Evolutionary conservation across 1,139 yeast genomes (phyloP).

Genomic region (Suhomyces ambrosiae): DNA sequence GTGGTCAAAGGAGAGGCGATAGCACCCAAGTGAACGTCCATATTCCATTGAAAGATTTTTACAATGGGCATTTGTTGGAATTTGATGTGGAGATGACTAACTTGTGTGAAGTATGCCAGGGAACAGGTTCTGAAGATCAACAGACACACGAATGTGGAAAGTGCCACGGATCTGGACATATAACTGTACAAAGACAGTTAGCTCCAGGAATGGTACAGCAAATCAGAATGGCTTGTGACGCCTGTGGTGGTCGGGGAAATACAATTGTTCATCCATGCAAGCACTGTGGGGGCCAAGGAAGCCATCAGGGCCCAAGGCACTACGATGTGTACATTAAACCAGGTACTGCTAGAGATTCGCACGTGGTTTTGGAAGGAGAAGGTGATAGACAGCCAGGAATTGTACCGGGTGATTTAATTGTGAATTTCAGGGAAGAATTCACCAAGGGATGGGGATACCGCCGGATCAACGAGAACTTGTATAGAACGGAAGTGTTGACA

Average conservation of each 20-base stretch:
- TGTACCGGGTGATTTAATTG: constrained; percentile 75
- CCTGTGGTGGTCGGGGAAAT: constrained; percentile 78
- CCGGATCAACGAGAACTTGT: constrained; percentile 71
- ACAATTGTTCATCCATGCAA: constrained; percentile 64
- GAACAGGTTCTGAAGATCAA: constrained; percentile 85
- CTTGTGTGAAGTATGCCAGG: constrained; percentile 74
- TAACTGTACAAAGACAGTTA: constrained; percentile 68
- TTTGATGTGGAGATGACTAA: constrained; percentile 72
- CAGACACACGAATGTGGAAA: constrained; percentile 59
- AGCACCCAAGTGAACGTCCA: constrained; percentile 60
- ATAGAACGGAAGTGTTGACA: constrained; percentile 77
- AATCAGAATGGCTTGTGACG: constrained; percentile 75
- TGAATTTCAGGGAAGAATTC: constrained; percentile 58
- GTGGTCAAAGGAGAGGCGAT: constrained; percentile 56
- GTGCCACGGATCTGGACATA: constrained; percentile 78
- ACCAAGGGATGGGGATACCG: constrained; percentile 77
- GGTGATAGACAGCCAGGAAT: constrained; percentile 84
- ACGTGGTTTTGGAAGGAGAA: constrained; percentile 67
- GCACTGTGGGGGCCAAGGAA: constrained; percentile 71
- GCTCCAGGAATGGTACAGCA: constrained; percentile 93
- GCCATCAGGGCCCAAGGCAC: constrained; percentile 54
- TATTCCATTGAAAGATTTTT: constrained; percentile 66
- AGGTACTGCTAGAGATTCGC: constrained; percentile 66
- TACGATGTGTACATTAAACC: constrained; percentile 67
- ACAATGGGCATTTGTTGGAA: constrained; percentile 62